Evolutionary conservation across 2,329 filamentous ascomycete species (phyloP), one percentile per base, ranked within the genome.

Genomic region (Meredithiella fracta): DNA sequence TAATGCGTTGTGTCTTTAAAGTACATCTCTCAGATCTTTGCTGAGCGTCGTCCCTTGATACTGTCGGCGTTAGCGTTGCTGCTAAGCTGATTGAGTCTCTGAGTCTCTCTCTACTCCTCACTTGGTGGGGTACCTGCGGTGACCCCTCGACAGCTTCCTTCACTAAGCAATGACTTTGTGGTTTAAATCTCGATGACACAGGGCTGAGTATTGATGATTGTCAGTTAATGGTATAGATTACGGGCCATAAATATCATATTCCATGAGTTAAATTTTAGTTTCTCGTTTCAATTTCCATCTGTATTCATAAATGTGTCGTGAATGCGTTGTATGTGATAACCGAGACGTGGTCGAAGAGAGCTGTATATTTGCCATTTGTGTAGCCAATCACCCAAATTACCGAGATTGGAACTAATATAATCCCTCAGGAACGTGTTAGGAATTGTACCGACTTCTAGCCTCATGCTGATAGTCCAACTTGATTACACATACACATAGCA

Each of bases 71-170:
- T 62, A 86, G 85, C 67, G 80, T 85, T 60, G 72, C 92, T 53
- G 84, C 86, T 66, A 90, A 92, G 72, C 73, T 92, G 63, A 79
- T 95, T 63, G 92, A 97, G 80, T 96, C 92, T 2, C 80, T 97
- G 59, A 92, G 91, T 61, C 79, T 97, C 58, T 89, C 85, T 61
- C 69, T 95, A 65, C 88, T 97, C 79, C 77, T 97, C 64, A 95
- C 88, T 67, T 97, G 87, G 85, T 97, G 91, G 91, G 91, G 91
- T 66, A 96, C 91, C 66, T 84, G 86, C 67, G 92, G 88, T 72
- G 91, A 89, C 75, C 88, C 59, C 94, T 95, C 70, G 81, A 89
- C 67, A 90, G 29, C 54, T 59, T 59, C 54, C 51, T 59, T 40
- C 51, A 56, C 51, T 59, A 59, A 54, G 22, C 25, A 8, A 6